Percentiles rank a stretch among this genome's conserved stretches.
Conservation (phyloP, 2,329 filamentous ascomycete species). For the Dactylellina cionopaga region DNA sequence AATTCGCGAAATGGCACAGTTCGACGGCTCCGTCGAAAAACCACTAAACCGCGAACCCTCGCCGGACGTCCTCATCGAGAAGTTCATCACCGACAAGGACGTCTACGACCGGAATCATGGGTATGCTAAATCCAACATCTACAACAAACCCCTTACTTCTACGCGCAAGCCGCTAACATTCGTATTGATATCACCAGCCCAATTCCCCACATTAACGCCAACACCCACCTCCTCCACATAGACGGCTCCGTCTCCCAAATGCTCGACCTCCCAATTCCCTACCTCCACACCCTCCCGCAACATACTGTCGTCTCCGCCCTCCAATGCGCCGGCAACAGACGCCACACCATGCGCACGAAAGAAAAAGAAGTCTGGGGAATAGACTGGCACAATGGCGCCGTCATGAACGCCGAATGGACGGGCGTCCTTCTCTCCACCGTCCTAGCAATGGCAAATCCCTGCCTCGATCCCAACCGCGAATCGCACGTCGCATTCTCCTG, state of each 20-base stretch:
- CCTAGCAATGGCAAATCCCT: constrained; percentile 73
- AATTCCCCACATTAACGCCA: constrained; percentile 64
- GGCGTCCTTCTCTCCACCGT: constrained; percentile 80
- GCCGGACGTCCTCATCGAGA: constrained; percentile 62
- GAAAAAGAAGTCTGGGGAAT: constrained; percentile 92
- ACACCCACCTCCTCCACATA: constrained; percentile 63
- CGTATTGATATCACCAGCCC: constrained; percentile 57
- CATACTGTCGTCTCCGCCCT: constrained; percentile 72
- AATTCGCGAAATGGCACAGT: constrained; percentile 45
- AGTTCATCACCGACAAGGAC: constrained; percentile 65
- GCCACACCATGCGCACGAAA: constrained; percentile 87
- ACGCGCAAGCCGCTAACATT: not conserved
- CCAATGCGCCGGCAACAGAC: constrained; percentile 88
- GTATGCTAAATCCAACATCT: constrained; percentile 47
- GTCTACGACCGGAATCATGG: constrained; percentile 71
- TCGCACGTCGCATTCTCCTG: constrained; percentile 69
- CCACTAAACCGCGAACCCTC: constrained; percentile 66
- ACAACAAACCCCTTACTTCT: not conserved
- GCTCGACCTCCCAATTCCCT: constrained; percentile 63
- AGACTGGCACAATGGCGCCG: constrained; percentile 87
- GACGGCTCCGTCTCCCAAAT: constrained; percentile 64
- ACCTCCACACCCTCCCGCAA: constrained; percentile 66
- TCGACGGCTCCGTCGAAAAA: constrained; percentile 62
- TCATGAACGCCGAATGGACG: constrained; percentile 89
- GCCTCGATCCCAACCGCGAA: constrained; percentile 58